Evolutionary conservation across 2,329 filamentous ascomycete species (phyloP).

Genomic region (Diaporthe eres): DNA sequence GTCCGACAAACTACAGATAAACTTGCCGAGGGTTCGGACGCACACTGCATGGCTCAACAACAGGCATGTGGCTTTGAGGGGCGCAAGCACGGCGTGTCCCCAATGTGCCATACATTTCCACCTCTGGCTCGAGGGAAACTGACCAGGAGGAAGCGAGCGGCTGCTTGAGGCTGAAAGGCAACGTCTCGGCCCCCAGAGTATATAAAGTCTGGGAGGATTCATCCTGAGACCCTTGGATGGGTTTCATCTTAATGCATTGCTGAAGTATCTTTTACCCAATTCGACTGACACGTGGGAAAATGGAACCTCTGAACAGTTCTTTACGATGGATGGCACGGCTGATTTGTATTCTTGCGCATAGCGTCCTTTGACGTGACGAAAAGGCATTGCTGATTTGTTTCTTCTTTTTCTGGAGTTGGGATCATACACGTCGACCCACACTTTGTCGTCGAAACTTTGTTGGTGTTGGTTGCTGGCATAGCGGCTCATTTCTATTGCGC

Average conservation of each 20-base stretch:
- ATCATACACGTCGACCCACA: not conserved
- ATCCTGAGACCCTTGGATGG: not conserved
- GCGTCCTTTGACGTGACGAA: not conserved
- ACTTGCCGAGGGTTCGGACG: too few species aligned
- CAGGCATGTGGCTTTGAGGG: not conserved
- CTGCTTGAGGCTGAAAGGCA: not conserved
- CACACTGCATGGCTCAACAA: too few species aligned
- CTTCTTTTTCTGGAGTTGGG: not conserved
- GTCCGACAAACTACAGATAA: not conserved
- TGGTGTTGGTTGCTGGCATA: constrained; percentile 28
- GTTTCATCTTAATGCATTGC: not conserved
- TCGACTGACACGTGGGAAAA: not conserved
- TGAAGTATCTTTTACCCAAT: not conserved
- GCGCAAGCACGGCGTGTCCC: not conserved
- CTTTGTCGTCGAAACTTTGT: not conserved
- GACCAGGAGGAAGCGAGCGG: not conserved
- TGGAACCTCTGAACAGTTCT: not conserved
- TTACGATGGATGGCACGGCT: not conserved
- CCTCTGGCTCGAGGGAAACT: not conserved
- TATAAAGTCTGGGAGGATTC: not conserved
- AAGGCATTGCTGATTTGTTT: not conserved
- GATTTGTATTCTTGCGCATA: not conserved
- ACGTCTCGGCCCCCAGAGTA: too few species aligned
- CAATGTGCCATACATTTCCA: not conserved
- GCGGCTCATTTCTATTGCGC: constrained; percentile 11